Conservation (phyloP, 108 stramenopile genomes). For the Nannochloropsis salina region DNA sequence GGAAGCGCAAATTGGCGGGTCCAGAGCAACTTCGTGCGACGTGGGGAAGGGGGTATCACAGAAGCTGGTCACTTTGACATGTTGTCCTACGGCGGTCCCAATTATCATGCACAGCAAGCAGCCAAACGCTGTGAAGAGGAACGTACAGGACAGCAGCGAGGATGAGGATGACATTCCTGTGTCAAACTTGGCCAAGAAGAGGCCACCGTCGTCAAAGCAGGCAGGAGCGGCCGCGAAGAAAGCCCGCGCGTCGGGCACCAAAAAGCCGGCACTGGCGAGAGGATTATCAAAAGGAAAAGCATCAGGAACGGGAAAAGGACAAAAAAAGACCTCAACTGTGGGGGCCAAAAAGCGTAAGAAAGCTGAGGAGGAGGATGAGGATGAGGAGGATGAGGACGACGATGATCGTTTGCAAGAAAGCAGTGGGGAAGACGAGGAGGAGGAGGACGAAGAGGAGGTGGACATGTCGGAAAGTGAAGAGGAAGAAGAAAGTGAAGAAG, state of each 20-base stretch:
- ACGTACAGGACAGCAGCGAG: neutral
- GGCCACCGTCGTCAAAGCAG: neutral
- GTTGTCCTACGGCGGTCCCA: no score
- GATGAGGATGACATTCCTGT: neutral
- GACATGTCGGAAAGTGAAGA: slow-evolving; percentile 15
- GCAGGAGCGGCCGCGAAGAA: neutral
- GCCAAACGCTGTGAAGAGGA: neutral
- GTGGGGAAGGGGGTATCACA: no score
- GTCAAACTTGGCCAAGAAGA: neutral
- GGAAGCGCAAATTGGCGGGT: no score
- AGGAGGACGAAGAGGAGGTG: neutral
- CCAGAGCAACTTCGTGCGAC: no score
- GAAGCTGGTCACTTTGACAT: no score
- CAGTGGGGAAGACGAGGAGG: neutral
- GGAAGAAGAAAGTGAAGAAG: neutral
- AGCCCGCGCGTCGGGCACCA: neutral
- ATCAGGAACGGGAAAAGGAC: neutral
- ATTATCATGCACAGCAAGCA: no score
- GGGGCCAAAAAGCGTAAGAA: neutral
- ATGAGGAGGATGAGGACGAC: neutral
- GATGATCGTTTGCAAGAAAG: neutral
- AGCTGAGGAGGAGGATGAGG: slow-evolving; percentile 3
- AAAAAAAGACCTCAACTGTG: neutral
- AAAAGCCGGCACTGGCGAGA: neutral
- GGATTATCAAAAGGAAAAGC: neutral